Evolutionary conservation across 2,329 filamentous ascomycete species (phyloP), one percentile per base, ranked within the genome.

Genomic region (Calcarisporium arbuscula): DNA sequence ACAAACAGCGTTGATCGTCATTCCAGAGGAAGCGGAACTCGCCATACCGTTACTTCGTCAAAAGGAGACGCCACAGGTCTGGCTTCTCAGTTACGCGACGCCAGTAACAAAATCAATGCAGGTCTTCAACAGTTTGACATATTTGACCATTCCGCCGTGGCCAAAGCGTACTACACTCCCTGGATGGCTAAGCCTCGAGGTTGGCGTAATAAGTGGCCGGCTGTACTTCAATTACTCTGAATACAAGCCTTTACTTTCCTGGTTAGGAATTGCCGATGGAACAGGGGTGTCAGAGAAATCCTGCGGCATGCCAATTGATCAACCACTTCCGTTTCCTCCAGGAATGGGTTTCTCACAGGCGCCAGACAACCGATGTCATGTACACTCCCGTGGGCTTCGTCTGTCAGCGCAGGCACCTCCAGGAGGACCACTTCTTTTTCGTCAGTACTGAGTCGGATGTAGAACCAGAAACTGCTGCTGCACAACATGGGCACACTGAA

Each of bases 61-160:
- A 1, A 27, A 18, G 1, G 20, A 32, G 2, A 35, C 25, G 12
- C 36, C 44, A 1, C 22, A 32, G 2, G 63, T 65, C 0, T 62
- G 72, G 35, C 56, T 83, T 0, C 46, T 82, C 1, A 56, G 64
- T 0, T 84, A 84, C 39, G 64, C 77, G 0, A 69, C 78, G 0
- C 74, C 80, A 0, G 64, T 78, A 0, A 80, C 78, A 0, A 64
- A 67, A 19, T 60, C 63, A 2, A 84, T 83, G 78, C 49, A 72
- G 0, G 57, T 65, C 5, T 81, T 83, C 54, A 74, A 77, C 43
- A 42, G 48, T 0, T 54, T 84, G 0, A 46, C 48, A 0, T 82
- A 67, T 47, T 74, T 72, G 43, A 53, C 65, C 0, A 54, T 76
- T 1, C 78, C 80, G 0, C 18, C 51, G 0, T 51, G 77, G 0